Evolutionary conservation across 345 rosid genomes (phyloP), one percentile per base, ranked within the genome.

Genomic region (Rubroshorea leprosula): DNA sequence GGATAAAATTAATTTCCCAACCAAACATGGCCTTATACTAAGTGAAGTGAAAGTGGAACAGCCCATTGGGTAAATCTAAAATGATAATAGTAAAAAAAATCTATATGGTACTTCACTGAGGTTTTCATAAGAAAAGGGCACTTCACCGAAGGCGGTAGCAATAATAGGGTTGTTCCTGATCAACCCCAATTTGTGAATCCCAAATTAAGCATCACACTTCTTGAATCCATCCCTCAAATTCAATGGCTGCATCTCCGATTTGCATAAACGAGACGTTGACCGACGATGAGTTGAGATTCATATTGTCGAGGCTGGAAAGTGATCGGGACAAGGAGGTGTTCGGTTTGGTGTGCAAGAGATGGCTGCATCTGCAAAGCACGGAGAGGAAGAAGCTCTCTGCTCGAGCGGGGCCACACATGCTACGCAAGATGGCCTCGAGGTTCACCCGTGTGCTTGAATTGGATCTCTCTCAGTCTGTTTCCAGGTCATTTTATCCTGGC

Each of bases 351-450:
- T 93, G 97, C 70, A 86, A 89, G 83, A 68, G 84, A 68, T 89
- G 99, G 99, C 76, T 92, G 24, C 49, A 65, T 59, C 72, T 92
- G 64, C 96, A 92, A 84, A 92, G 97, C 70, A 77, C 85, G 0
- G 95, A 83, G 71, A 77, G 98, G 78, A 87, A 71, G 84, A 86
- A 79, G 76, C 83, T 93, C 39, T 82, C 91, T 4, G 91, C 83
- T 17, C 90, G 94, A 22, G 99, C 99, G 21, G 99, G 99, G 23
- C 80, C 94, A 5, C 97, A 87, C 63, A 77, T 92, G 97, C 97
- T 93, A 48, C 65, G 63, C 49, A 84, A 78, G 66, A 81, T 86
- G 66, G 96, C 96, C 17, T 72, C 80, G n/a, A 80, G 98, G 72
- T 92, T 92, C 77, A 76, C 83, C 22, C 70, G 76, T 13, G 76